Evolutionary conservation across 306 rosid species (phyloP), one percentile per base, ranked within the genome.

Genomic region (Prunus campanulata): DNA sequence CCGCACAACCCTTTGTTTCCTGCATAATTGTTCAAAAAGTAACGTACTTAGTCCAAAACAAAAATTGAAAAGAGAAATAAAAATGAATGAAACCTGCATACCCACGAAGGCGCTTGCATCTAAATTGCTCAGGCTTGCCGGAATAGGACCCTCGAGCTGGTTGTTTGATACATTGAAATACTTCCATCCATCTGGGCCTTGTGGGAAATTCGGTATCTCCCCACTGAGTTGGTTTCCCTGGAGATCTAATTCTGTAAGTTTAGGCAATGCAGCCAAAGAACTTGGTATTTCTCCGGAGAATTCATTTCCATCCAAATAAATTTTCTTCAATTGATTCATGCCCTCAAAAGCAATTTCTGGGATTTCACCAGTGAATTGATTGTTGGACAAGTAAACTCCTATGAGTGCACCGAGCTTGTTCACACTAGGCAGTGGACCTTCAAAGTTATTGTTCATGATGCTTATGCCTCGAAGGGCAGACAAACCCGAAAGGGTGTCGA

Each of bases 341-440:
- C 90, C 93, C 2, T 73, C 78, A 77, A 95, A 95, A 42, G 85
- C 89, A 56, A 81, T 86, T 2, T 78, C 88, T 0, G 39, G 47
- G n/a, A 95, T 87, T 24, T 79, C 84, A 15, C 96, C 97, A 6
- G 89, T 83, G 70, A 95, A 90, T 0, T 79, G 70, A 69, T 92
- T 95, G 8, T 71, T 3, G 9, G 88, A 84, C 70, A 95, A 71
- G 79, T 78, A 90, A 87, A 92, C 20, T 6, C 79, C 84, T 74
- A 44, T 81, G 11, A 90, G 72, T 4, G 57, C 51, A 72, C 77
- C 73, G n/a, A 90, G 48, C 65, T 52, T 79, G 32, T 84, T 88
- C 74, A 92, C 86, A 2, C 10, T 50, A 1, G 97, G 97, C 79
- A 95, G 35, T 18, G 84, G 73, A 64, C 97, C 97, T 16, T 61